phyloP scores from a whole-genome alignment of 23 red algal species.

The Agarophyton chilense region DNA sequence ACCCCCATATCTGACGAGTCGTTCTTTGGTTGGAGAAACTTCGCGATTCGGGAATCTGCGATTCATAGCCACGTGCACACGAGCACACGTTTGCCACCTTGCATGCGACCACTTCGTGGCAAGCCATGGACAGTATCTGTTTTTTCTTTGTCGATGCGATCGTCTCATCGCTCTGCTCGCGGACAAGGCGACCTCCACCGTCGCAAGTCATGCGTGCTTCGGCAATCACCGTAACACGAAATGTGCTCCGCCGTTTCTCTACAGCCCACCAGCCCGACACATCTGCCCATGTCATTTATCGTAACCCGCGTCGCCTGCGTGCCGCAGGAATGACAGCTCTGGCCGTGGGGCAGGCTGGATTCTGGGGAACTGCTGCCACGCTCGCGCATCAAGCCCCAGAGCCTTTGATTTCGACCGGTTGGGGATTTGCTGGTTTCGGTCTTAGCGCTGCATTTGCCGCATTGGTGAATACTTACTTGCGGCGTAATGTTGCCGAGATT shows the following conservation, averaged over 20 bases:
- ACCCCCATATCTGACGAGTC: not conserved
- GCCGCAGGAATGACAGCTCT: conserved; percentile 34
- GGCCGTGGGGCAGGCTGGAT: conserved; percentile 50
- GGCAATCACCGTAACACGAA: not conserved
- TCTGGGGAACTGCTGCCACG: conserved; percentile 37
- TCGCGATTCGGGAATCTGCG: no score
- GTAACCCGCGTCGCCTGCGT: conserved; percentile 50
- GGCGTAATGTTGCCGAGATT: conserved; percentile 41
- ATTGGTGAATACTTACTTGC: conserved; percentile 45
- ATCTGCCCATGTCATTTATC: conserved; percentile 26
- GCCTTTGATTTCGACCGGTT: conserved; percentile 28
- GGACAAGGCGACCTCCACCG: no score
- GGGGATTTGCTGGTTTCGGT: conserved; percentile 45
- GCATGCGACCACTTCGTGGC: no score
- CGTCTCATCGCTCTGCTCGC: no score
- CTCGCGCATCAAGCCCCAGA: conserved; percentile 38
- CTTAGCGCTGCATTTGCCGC: conserved; percentile 54
- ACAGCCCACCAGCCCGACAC: not conserved
- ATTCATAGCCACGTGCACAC: no score
- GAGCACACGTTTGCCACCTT: no score
- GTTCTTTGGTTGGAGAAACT: no score
- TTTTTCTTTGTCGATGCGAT: no score
- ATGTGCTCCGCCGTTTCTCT: not conserved
- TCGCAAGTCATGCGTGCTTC: not conserved
- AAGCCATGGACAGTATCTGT: no score